Base-by-base conservation (phyloP, 257 asterid genomes). In the Henckelia pumila region DNA sequence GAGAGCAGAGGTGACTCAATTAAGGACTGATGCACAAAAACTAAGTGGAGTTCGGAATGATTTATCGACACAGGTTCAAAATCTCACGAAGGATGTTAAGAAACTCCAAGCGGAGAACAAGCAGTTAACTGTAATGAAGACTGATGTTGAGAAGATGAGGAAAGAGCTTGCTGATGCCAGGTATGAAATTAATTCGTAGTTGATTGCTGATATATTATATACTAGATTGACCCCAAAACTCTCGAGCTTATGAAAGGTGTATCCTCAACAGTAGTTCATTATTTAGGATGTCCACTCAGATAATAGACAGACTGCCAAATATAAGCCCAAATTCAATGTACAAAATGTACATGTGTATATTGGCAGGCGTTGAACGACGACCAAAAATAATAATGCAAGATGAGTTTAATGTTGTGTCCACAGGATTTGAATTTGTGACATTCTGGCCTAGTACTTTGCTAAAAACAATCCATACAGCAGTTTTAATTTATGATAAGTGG, bases 161-260 rank as follows among this genome's bases (percentile, higher is more conserved):
- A 88, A 85, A 72, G 95, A 93, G 29, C 61, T 88, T 52, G 73
- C 63, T 50, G 97, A 93, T 64, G 80, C 90, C 63, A 90, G 99
- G 99, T 90, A 63, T 40, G 74, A 47, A 67, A 58, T 68, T 32
- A 14, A 56, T 3, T 29, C 44, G 61, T 37, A 17, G 53, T 22
- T 35, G 37, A 29, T 73, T 63, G 57, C 7, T 61, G 66, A 33
- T 56, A 19, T 13, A 3, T 11, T 4, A 21, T 56, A 19, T 3
- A 8, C 20, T 16, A 47, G 20, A 47, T 47, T 47, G 21, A 16
- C 56, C 55, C 55, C 20, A 47, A 14, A 47, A 17, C 55, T 47
- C 21, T 14, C 55, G 19, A 40, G n/a, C 50, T 40, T 40, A 40
- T 47, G 55, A 47, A 14, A 47, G 55, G 55, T 47, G 55, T 40